Conservation (phyloP, 2,329 filamentous ascomycete genomes). For the Eutypa lata region DNA sequence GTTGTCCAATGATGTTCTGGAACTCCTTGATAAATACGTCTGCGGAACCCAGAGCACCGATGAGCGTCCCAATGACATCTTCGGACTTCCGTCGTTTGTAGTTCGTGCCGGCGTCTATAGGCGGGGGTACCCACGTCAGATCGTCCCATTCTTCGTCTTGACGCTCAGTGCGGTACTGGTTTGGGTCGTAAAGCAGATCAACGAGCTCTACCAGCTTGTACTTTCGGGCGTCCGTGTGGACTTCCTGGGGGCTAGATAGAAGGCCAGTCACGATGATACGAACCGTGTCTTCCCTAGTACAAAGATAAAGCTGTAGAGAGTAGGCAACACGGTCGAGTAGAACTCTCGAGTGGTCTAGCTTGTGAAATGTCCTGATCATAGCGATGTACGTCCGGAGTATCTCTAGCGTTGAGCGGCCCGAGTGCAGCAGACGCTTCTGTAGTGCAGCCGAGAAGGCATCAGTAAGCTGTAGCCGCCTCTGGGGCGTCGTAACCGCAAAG, state of each 20-base stretch:
- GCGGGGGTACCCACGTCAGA: slow-evolving; percentile 89
- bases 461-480: slow-evolving; percentile 67
- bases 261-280: slow-evolving; percentile 74
- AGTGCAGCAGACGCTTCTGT: slow-evolving; percentile 66
- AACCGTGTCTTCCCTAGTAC: slow-evolving; percentile 73
- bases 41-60: slow-evolving; percentile 82
- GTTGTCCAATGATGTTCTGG: slow-evolving; percentile 82
- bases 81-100: slow-evolving; percentile 86
- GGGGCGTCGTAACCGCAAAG: slow-evolving; percentile 65
- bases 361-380: slow-evolving; percentile 74
- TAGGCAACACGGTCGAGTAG: slow-evolving; percentile 71
- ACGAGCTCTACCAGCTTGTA: slow-evolving; percentile 65
- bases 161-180: slow-evolving; percentile 49
- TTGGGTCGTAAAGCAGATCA: slow-evolving; percentile 59
- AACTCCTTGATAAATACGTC: slow-evolving; percentile 95
- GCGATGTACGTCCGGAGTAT: slow-evolving; percentile 76
- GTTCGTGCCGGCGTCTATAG: slow-evolving; percentile 87
- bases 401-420: slow-evolving; percentile 71
- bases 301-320: slow-evolving; percentile 71
- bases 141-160: slow-evolving; percentile 76
- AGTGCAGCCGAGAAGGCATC: slow-evolving; percentile 65
- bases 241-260: slow-evolving; percentile 57
- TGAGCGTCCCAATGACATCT: slow-evolving; percentile 87
- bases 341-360: slow-evolving; percentile 74
- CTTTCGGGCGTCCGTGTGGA: slow-evolving; percentile 34